Evolutionary conservation across 2,329 filamentous ascomycete species (phyloP).

Genomic region (Apiospora sp.): DNA sequence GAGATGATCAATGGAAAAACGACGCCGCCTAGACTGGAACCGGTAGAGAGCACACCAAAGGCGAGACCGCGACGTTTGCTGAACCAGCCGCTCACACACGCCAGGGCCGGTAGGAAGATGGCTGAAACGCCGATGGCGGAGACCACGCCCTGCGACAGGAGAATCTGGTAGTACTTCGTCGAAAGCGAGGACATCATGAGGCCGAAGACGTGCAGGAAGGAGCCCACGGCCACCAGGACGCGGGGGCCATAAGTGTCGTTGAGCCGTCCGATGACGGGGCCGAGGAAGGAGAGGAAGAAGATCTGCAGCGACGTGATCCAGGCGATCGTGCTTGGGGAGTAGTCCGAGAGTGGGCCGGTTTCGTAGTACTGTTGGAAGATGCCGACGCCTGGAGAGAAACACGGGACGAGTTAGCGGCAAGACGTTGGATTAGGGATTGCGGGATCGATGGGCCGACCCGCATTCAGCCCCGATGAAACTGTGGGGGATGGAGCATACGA

Average conservation of each 20-base stretch:
- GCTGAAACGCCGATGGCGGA: constrained; percentile 51
- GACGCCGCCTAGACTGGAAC: constrained; percentile 62
- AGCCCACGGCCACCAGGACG: constrained; percentile 61
- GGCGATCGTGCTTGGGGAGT: constrained; percentile 59
- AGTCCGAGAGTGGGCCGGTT: constrained; percentile 52
- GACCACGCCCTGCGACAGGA: constrained; percentile 52
- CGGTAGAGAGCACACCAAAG: constrained; percentile 61
- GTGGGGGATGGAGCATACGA: too few relatives aligned
- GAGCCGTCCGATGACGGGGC: constrained; percentile 60
- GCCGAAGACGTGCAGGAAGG: constrained; percentile 66
- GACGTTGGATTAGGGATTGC: not conserved
- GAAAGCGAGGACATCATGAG: constrained; percentile 70
- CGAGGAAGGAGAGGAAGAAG: constrained; percentile 47
- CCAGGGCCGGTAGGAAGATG: constrained; percentile 47
- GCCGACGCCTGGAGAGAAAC: constrained; percentile 44
- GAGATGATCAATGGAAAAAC: constrained; percentile 69
- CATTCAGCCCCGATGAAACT: too few relatives aligned
- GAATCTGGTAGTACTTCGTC: constrained; percentile 53
- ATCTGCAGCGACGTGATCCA: constrained; percentile 67
- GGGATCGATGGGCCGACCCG: not conserved
- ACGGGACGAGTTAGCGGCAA: not conserved
- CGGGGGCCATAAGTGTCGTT: constrained; percentile 72
- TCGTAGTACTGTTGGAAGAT: constrained; percentile 69
- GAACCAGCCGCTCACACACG: constrained; percentile 59
- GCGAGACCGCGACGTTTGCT: constrained; percentile 58